These are phyloP conservation scores for Picea abies DNA, from an alignment of 83 land plant genomes.

Conservation along the genomic window DNA sequence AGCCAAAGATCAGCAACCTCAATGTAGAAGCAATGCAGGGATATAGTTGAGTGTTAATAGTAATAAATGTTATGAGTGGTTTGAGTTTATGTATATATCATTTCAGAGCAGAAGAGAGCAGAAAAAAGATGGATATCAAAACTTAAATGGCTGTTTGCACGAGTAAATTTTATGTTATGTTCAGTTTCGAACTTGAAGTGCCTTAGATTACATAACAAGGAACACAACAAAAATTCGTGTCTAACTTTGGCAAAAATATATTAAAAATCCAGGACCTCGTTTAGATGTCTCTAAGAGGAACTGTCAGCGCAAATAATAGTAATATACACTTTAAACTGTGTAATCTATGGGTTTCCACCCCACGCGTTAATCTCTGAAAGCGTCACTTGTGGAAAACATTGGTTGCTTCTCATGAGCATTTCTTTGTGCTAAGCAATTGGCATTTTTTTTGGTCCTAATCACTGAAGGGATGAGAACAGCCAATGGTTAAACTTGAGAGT, in stretches of 20 bases:
- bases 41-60: neutral
- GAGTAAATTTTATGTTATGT: neutral
- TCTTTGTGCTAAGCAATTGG: too few species aligned
- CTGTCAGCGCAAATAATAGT: neutral
- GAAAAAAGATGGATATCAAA: neutral
- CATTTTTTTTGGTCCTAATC: neutral
- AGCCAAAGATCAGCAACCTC: neutral
- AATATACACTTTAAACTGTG: neutral
- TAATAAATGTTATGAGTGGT: constrained; percentile 10
- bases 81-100: neutral
- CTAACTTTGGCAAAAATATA: neutral
- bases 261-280: neutral
- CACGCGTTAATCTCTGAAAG: neutral
- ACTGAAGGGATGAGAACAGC: neutral
- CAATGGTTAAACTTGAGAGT: too few species aligned
- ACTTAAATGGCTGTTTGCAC: constrained; percentile 3
- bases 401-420: neutral
- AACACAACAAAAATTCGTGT: too few species aligned
- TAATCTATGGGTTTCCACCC: neutral
- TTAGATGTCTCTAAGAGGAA: neutral
- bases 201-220: neutral
- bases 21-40: neutral
- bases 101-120: neutral
- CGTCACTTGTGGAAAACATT: neutral
- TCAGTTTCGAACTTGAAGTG: neutral